These are phyloP conservation scores for Boletus eberwhitei DNA, from an alignment of 768 basidiomycete species.

Conservation along the genomic window DNA sequence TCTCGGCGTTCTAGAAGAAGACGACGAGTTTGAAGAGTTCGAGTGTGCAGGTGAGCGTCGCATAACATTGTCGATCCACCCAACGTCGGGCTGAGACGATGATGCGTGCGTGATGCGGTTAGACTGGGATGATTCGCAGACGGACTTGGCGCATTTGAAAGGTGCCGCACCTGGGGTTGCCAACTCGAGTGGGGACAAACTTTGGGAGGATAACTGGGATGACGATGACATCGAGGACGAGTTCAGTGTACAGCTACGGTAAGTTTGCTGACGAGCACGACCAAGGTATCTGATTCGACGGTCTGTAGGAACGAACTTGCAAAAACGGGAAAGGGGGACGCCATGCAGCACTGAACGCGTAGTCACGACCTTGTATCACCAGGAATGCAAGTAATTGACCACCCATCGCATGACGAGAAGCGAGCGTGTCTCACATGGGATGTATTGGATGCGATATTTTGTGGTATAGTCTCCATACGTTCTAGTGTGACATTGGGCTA, in stretches of 20 bases:
- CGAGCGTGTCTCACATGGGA: neutral
- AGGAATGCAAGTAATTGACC: neutral
- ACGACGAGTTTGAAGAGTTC: constrained; percentile 97
- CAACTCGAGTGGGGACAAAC: constrained; percentile 78
- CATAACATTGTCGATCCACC: neutral
- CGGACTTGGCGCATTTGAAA: constrained; percentile 74
- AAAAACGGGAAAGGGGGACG: constrained; percentile 50
- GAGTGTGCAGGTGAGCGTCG: constrained; percentile 62
- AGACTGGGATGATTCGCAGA: constrained; percentile 90
- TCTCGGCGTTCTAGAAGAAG: constrained; percentile 91
- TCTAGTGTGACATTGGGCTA: neutral
- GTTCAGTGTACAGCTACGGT: constrained; percentile 95
- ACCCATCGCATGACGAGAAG: neutral
- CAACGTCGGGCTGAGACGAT: neutral
- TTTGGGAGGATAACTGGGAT: constrained; percentile 99
- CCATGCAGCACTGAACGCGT: constrained; percentile 51
- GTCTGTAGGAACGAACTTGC: constrained; percentile 56
- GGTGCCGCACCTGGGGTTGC: constrained; percentile 72
- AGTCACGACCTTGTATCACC: constrained; percentile 5
- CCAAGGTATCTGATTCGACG: neutral
- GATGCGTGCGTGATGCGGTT: neutral
- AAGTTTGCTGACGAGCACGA: constrained; percentile 23
- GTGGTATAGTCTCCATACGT: neutral
- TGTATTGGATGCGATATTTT: neutral
- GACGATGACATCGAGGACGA: constrained; percentile 99